Conservation (phyloP, 1,139 yeast species). For the Candida tetrigidarum region DNA sequence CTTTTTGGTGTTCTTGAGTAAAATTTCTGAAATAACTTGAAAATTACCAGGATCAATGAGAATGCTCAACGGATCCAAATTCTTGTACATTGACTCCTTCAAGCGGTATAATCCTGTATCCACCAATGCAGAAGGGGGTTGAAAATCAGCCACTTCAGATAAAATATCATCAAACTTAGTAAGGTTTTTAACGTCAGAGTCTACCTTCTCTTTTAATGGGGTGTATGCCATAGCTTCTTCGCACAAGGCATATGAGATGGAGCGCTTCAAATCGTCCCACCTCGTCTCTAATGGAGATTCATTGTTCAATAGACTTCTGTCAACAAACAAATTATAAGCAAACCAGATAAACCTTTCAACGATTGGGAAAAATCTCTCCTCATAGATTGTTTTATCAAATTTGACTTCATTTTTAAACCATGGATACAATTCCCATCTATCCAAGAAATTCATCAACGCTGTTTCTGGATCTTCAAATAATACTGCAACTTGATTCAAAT, state of each 20-base stretch:
- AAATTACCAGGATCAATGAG: slow-evolving; percentile 38
- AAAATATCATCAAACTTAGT: slow-evolving; percentile 42
- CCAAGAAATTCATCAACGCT: slow-evolving; percentile 51
- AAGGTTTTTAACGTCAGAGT: slow-evolving; percentile 36
- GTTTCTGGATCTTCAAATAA: slow-evolving; percentile 47
- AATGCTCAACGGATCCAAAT: slow-evolving; percentile 44
- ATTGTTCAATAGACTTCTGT: slow-evolving; percentile 50
- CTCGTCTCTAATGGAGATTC: slow-evolving; percentile 27
- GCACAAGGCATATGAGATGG: slow-evolving; percentile 52
- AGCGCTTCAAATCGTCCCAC: slow-evolving; percentile 30
- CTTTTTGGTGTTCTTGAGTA: slow-evolving; percentile 30
- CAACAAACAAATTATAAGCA: slow-evolving; percentile 59
- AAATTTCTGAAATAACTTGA: slow-evolving; percentile 37
- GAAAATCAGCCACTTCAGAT: slow-evolving; percentile 44
- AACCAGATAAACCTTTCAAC: slow-evolving; percentile 58
- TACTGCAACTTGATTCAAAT: slow-evolving; percentile 58
- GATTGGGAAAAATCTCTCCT: slow-evolving; percentile 56
- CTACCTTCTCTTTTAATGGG: slow-evolving; percentile 41
- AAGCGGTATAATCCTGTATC: slow-evolving; percentile 49
- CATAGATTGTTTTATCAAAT: slow-evolving; percentile 51
- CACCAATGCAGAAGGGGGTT: slow-evolving; percentile 42
- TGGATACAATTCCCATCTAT: slow-evolving; percentile 61
- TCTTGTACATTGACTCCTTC: slow-evolving; percentile 41
- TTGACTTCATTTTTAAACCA: slow-evolving; percentile 53
- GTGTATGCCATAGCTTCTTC: slow-evolving; percentile 61